phyloP scores from a whole-genome alignment of 352 stramenopile genomes.

The Phytophthora cryptogea region DNA sequence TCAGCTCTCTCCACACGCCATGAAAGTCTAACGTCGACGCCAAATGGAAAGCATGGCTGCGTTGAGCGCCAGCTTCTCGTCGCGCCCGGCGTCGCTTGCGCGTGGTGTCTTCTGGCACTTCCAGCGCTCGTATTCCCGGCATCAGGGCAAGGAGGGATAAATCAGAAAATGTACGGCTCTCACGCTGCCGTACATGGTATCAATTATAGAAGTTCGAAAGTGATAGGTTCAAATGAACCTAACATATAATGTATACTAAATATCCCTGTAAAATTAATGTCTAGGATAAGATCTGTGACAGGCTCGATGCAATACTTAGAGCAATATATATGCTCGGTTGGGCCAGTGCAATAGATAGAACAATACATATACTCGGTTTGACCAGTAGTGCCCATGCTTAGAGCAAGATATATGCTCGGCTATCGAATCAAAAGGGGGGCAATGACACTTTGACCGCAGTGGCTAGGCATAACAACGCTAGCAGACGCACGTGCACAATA shows the following conservation, averaged over 20 bases:
- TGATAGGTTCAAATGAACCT: not conserved
- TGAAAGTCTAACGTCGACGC: constrained; percentile 4
- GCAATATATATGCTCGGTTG: too few relatives aligned
- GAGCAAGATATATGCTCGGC: too few relatives aligned
- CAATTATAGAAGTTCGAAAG: not conserved
- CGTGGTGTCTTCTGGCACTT: not conserved
- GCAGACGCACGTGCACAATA: too few relatives aligned
- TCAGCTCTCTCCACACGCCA: not conserved
- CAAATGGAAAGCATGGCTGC: not conserved
- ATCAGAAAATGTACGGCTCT: constrained; percentile 2
- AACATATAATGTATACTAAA: constrained; percentile 2
- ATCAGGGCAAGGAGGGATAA: not conserved
- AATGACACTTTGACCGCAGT: too few relatives aligned
- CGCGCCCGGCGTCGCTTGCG: constrained; percentile 4
- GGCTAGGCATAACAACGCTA: too few relatives aligned
- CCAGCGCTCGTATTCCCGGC: not conserved
- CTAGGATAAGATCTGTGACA: too few relatives aligned
- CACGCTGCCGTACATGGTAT: constrained; percentile 1
- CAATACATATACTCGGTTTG: too few relatives aligned
- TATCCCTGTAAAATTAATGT: too few relatives aligned
- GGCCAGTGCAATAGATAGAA: too few relatives aligned
- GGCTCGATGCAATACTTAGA: too few relatives aligned
- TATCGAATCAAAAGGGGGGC: too few relatives aligned
- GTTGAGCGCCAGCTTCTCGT: not conserved
- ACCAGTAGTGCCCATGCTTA: too few relatives aligned